Conservation (phyloP, 2,329 filamentous ascomycete genomes). For the Phialophora tarda region DNA sequence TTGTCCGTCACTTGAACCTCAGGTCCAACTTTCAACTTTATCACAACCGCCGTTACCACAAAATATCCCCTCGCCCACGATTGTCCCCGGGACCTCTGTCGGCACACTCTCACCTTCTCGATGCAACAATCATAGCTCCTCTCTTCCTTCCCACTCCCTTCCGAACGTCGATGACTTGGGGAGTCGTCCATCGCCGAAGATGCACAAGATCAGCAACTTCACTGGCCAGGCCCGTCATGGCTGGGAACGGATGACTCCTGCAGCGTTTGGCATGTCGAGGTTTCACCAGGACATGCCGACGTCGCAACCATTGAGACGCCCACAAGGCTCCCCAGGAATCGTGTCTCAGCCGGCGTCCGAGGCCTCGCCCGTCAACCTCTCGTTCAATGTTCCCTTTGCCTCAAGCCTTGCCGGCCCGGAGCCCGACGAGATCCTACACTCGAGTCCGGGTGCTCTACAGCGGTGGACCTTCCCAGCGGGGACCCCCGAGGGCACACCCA, state of each 20-base stretch:
- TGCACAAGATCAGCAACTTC: constrained; percentile 73
- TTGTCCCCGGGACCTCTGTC: constrained; percentile 11
- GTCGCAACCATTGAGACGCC: constrained; percentile 61
- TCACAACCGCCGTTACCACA: neutral
- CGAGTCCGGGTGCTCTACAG: constrained; percentile 82
- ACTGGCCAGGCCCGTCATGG: constrained; percentile 70
- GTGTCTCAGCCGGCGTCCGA: constrained; percentile 72
- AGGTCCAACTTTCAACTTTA: constrained; percentile 12
- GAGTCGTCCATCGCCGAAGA: constrained; percentile 46
- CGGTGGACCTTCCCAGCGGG: constrained; percentile 93
- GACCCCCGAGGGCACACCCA: constrained; percentile 79
- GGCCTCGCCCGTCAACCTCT: constrained; percentile 83
- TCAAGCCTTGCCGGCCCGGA: constrained; percentile 91
- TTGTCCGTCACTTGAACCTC: constrained; percentile 9
- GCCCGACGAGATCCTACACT: constrained; percentile 91
- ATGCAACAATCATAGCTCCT: constrained; percentile 35
- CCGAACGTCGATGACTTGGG: constrained; percentile 40
- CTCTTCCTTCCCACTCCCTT: constrained; percentile 26
- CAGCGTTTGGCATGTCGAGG: constrained; percentile 66
- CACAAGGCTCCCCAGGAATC: constrained; percentile 56
- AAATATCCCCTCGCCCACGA: neutral
- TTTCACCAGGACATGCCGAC: constrained; percentile 62
- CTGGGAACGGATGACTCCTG: constrained; percentile 70
- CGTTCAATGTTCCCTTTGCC: constrained; percentile 96
- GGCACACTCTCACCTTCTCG: constrained; percentile 18